These are phyloP conservation scores for Mariannaea sp. DNA, from an alignment of 2,329 filamentous ascomycete species.

Conservation along the genomic window DNA sequence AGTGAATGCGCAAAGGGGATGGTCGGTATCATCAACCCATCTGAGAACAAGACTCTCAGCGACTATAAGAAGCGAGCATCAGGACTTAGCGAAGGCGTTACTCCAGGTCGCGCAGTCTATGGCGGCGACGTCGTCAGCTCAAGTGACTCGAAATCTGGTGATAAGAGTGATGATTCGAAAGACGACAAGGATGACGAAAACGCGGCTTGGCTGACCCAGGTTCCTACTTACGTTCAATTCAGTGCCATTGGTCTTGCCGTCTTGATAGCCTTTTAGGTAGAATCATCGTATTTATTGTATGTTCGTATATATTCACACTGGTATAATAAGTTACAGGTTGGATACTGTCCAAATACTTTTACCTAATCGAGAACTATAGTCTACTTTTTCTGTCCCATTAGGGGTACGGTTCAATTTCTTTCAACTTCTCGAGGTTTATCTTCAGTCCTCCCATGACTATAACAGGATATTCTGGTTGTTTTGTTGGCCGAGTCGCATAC, in stretches of 20 bases:
- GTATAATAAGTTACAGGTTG: neutral
- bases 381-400: too few species aligned
- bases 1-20: slow-evolving; percentile 45
- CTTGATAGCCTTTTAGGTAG: neutral
- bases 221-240: neutral
- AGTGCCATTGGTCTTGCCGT: neutral
- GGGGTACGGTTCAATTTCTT: too few species aligned
- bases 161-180: slow-evolving; percentile 19
- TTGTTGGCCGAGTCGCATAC: too few species aligned
- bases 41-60: slow-evolving; percentile 36
- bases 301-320: neutral
- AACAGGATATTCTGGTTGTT: too few species aligned
- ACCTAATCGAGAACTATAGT: too few species aligned
- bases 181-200: slow-evolving; percentile 16
- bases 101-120: slow-evolving; percentile 33
- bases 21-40: slow-evolving; percentile 48
- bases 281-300: neutral
- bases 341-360: too few species aligned
- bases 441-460: too few species aligned
- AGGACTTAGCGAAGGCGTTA: slow-evolving; percentile 34
- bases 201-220: neutral
- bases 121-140: slow-evolving; percentile 40
- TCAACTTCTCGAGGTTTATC: too few species aligned
- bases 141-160: slow-evolving; percentile 23
- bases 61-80: slow-evolving; percentile 41